Percentiles rank a stretch among this genome's conserved stretches.
Evolutionary conservation across 2,329 filamentous ascomycete species (phyloP).

Genomic region (Hawksworthiomyces lignivorus): DNA sequence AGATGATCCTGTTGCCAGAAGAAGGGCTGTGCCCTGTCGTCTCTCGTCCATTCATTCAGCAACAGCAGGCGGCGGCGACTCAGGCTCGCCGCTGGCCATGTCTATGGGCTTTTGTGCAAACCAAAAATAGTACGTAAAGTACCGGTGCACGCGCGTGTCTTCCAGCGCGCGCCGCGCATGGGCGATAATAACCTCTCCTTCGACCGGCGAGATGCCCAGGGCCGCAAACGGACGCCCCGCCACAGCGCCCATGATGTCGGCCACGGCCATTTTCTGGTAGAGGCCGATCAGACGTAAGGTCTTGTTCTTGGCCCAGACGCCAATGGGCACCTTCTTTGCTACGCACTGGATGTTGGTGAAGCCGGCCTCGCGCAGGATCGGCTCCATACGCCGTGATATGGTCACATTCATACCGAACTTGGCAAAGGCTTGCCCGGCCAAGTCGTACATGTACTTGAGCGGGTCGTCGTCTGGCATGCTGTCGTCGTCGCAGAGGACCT

Average conservation of each 20-base stretch:
- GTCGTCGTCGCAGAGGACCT: conserved; percentile 33
- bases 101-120: conserved; percentile 30
- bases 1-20: too few relatives aligned
- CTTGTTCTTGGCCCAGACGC: conserved; percentile 34
- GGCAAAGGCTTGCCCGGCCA: conserved; percentile 20
- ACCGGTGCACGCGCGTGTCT: conserved; percentile 28
- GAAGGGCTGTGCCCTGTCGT: too few relatives aligned
- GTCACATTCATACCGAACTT: conserved; percentile 30
- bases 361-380: conserved; percentile 30
- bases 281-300: conserved; percentile 32
- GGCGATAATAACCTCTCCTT: conserved; percentile 22
- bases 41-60: too few relatives aligned
- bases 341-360: conserved; percentile 34
- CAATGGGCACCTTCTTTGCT: conserved; percentile 36
- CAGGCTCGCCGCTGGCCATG: too few relatives aligned
- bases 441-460: conserved; percentile 23
- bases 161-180: conserved; percentile 27
- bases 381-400: conserved; percentile 26
- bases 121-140: conserved; percentile 32
- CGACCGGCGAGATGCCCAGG: conserved; percentile 24
- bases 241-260: conserved; percentile 29
- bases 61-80: too few relatives aligned
- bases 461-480: conserved; percentile 33
- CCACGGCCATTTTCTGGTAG: conserved; percentile 31
- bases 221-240: conserved; percentile 34